Evolutionary conservation across 371 early-diverging fungal genomes (phyloP), one percentile per base, ranked within the genome.

Genomic region (Apophysomyces sp.): DNA sequence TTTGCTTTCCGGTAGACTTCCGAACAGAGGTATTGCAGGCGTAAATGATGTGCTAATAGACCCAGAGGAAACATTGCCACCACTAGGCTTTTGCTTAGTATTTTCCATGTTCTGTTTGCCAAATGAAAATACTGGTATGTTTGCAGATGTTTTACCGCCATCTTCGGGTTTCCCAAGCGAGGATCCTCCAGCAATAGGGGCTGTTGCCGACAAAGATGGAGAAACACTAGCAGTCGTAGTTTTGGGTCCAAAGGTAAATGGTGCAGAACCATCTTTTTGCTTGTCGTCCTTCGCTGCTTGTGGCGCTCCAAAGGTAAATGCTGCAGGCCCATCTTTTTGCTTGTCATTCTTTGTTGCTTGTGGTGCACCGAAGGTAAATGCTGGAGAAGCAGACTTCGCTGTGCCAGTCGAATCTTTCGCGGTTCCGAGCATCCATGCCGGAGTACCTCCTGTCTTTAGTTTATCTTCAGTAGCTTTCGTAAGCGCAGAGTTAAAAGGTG

Each of bases 281-380:
- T 44, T 21, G 6, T 44, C 11, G 9, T 44, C 44, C 21, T 44
- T 21, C 24, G 7, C 8, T 4, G 49, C 2, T 18, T 63, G 21
- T 27, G 61, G 29, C 13, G 52, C 31, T 15, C 60, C 60, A 59
- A 68, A 60, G 18, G 32, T 60, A 32, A 66, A 63, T 0, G 55
- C n/a, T 4, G 66, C 15, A n/a, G n/a, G n/a, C n/a, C n/a, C n/a
- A n/a, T n/a, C n/a, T n/a, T 40, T 39, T 18, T 27, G 57, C 34
- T 34, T 34, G n/a, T n/a, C n/a, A n/a, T n/a, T n/a, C n/a, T n/a
- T n/a, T n/a, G n/a, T n/a, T n/a, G n/a, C n/a, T n/a, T n/a, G n/a
- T n/a, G n/a, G n/a, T n/a, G n/a, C n/a, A n/a, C n/a, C n/a, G 11
- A 37, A 37, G 2, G 37, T 13, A 37, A 37, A 37, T 37, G n/a